These are phyloP conservation scores for Lactarius akahatsu DNA, from an alignment of 768 basidiomycete genomes.

Conservation along the genomic window DNA sequence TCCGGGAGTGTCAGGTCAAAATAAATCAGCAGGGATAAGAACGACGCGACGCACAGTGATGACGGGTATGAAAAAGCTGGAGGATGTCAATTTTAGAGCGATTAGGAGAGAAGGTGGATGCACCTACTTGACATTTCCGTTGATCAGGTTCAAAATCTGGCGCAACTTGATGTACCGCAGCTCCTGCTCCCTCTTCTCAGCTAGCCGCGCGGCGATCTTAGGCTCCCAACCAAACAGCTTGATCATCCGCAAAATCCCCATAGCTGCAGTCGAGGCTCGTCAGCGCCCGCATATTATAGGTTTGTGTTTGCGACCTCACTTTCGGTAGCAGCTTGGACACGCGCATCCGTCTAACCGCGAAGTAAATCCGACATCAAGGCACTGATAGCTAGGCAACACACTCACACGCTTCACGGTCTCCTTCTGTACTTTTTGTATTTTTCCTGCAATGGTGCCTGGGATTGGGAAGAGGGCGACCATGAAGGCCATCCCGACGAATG, in stretches of 20 bases:
- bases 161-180: slow-evolving; percentile 38
- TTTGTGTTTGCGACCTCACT: slow-evolving; percentile 26
- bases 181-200: slow-evolving; percentile 42
- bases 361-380: no score
- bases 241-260: slow-evolving; percentile 46
- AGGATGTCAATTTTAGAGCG: background rate
- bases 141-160: slow-evolving; percentile 37
- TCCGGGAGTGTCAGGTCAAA: background rate
- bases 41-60: slow-evolving; percentile 32
- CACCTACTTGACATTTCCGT: slow-evolving; percentile 36
- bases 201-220: slow-evolving; percentile 39
- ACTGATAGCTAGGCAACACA: background rate
- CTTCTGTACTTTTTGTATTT: slow-evolving; percentile 39
- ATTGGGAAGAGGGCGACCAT: slow-evolving; percentile 44
- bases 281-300: background rate
- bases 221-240: slow-evolving; percentile 66
- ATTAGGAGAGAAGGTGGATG: background rate
- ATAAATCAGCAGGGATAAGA: background rate
- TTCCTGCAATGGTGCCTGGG: slow-evolving; percentile 42
- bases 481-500: slow-evolving; percentile 43
- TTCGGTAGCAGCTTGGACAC: no score
- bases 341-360: no score
- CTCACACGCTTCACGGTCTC: slow-evolving; percentile 43
- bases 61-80: slow-evolving; percentile 41
- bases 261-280: slow-evolving; percentile 30